Percentiles rank a stretch among this genome's conserved stretches.
Evolutionary conservation across 2,329 filamentous ascomycete species (phyloP).

Genomic region (Pezicula radicicola): DNA sequence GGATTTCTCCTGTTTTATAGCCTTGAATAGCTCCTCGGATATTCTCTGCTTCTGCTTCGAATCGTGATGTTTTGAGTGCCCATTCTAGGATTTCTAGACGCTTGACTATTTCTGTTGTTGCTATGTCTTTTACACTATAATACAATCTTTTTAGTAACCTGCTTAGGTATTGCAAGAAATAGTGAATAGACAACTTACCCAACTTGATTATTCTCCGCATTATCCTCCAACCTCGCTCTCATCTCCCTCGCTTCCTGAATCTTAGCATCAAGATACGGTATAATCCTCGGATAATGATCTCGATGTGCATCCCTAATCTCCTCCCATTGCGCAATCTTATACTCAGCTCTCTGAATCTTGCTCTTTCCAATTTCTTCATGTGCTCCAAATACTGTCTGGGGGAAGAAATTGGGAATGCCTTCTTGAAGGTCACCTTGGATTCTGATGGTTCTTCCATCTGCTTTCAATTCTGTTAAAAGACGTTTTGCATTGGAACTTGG

Average conservation of each 20-base stretch:
- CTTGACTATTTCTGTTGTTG: conserved; percentile 25
- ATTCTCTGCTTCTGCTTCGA: conserved; percentile 35
- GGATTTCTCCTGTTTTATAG: conserved; percentile 37
- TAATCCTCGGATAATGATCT: conserved; percentile 6
- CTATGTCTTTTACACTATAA: conserved; percentile 5
- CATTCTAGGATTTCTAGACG: conserved; percentile 30
- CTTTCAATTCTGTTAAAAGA: neutral
- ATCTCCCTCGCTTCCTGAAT: conserved; percentile 6
- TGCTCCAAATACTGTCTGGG: conserved; percentile 8
- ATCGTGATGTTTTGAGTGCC: conserved; percentile 29
- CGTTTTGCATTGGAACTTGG: neutral
- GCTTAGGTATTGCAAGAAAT: neutral
- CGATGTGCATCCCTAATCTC: conserved; percentile 9
- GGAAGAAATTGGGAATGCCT: conserved; percentile 3
- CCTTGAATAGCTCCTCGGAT: conserved; percentile 39
- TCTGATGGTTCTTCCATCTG: conserved; percentile 5
- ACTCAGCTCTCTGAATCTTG: conserved; percentile 10
- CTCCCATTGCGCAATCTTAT: conserved; percentile 11
- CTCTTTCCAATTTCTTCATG: conserved; percentile 12
- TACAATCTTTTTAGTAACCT: conserved; percentile 7
- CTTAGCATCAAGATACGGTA: conserved; percentile 7
- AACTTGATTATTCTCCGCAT: conserved; percentile 30
- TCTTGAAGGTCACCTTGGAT: neutral
- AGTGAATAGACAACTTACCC: conserved; percentile 11
- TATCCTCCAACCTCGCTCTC: conserved; percentile 25